These are phyloP conservation scores for Polygonum maritimum DNA, from an alignment of 148 eudicot species.

Conservation along the genomic window DNA sequence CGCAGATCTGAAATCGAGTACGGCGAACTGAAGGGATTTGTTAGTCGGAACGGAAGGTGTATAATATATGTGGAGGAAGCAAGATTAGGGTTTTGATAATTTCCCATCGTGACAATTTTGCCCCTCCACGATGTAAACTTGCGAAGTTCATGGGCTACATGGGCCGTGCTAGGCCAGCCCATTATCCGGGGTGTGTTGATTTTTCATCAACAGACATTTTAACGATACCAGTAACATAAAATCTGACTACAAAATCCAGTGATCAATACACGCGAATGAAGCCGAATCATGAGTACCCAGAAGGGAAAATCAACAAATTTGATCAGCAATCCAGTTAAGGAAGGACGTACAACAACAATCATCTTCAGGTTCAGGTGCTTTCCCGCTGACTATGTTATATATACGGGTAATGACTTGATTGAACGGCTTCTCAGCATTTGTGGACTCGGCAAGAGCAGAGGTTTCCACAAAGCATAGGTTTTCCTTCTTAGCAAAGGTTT, in stretches of 20 bases:
- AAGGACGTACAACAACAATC: constrained; percentile 24
- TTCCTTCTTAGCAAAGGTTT: constrained; percentile 30
- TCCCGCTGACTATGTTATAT: constrained; percentile 24
- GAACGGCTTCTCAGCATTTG: constrained; percentile 28
- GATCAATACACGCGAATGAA: too few relatives aligned
- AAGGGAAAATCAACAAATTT: background rate
- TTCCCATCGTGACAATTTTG: background rate
- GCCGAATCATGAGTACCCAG: too few relatives aligned
- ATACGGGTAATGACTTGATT: constrained; percentile 29
- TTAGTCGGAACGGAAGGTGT: background rate
- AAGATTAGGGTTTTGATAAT: background rate
- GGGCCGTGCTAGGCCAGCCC: too few relatives aligned
- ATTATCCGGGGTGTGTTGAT: too few relatives aligned
- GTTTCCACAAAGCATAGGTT: constrained; percentile 12
- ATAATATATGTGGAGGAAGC: background rate
- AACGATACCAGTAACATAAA: too few relatives aligned
- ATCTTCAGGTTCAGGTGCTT: constrained; percentile 24
- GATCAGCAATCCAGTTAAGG: constrained; percentile 8
- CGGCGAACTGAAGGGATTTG: background rate
- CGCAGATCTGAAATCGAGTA: background rate
- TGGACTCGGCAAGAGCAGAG: constrained; percentile 26
- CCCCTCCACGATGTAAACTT: background rate
- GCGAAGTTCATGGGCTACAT: too few relatives aligned
- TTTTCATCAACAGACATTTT: too few relatives aligned
- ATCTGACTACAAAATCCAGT: background rate